Conservation (phyloP, 345 rosid genomes). For the Draba incana region DNA sequence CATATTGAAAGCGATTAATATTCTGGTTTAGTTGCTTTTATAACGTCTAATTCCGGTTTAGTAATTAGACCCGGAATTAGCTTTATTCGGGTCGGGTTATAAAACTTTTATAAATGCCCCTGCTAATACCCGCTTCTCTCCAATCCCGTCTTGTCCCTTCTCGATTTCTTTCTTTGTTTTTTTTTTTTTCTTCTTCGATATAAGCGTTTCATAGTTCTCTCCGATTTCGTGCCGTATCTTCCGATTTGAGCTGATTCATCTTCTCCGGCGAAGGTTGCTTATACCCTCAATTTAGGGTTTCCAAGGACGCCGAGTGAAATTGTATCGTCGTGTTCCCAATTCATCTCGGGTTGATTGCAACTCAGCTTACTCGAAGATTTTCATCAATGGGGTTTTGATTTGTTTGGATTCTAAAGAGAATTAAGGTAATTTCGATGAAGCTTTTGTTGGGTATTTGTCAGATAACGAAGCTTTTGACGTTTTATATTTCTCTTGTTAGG, state of each 20-base stretch:
- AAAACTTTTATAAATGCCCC: slow-evolving; percentile 27
- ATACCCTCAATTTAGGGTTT: slow-evolving; percentile 25
- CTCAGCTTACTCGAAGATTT: slow-evolving; percentile 22
- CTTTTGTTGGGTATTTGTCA: slow-evolving; percentile 16
- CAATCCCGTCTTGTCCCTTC: slow-evolving; percentile 21
- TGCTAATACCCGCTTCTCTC: not conserved
- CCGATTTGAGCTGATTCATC: slow-evolving; percentile 23
- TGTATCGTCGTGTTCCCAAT: slow-evolving; percentile 23
- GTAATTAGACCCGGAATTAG: slow-evolving; percentile 20
- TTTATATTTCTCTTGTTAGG: slow-evolving; percentile 12
- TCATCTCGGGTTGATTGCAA: slow-evolving; percentile 9
- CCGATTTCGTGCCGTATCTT: slow-evolving; percentile 15
- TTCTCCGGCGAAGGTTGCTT: slow-evolving; percentile 19
- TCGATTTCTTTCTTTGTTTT: slow-evolving; percentile 17
- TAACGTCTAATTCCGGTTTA: not conserved
- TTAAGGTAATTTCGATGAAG: slow-evolving; percentile 15
- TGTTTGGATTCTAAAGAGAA: not conserved
- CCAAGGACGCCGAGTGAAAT: slow-evolving; percentile 29
- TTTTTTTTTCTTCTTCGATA: not conserved
- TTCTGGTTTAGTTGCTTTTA: too few species aligned
- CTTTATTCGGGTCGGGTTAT: slow-evolving; percentile 35
- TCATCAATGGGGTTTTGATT: slow-evolving; percentile 30
- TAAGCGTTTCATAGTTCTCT: slow-evolving; percentile 18
- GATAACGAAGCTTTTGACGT: slow-evolving; percentile 4
- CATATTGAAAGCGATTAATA: too few species aligned